These are phyloP conservation scores for Hypoxylon sp. DNA, from an alignment of 2,329 filamentous ascomycete genomes.

Conservation along the genomic window DNA sequence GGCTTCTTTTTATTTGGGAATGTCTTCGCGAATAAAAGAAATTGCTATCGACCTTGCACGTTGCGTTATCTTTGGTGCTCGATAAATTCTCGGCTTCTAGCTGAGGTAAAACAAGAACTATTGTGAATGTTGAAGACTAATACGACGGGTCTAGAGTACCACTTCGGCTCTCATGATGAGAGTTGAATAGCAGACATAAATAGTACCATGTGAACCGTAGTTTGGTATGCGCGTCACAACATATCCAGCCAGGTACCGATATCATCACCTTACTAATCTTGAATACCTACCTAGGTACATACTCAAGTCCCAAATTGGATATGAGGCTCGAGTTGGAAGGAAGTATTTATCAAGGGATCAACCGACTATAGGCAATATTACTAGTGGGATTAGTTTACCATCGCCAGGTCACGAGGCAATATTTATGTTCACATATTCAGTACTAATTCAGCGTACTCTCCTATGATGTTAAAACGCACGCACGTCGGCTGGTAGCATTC, in stretches of 20 bases:
- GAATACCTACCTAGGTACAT: no score
- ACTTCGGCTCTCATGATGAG: no score
- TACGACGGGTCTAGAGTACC: no score
- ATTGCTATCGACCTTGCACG: not conserved
- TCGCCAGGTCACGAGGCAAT: not conserved
- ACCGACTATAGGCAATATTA: not conserved
- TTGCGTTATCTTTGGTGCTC: not conserved
- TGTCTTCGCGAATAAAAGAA: constrained; percentile 16
- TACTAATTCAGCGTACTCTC: not conserved
- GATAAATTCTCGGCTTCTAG: not conserved
- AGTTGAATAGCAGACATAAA: no score
- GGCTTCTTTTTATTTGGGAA: constrained; percentile 13
- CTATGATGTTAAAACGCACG: not conserved
- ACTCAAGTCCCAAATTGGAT: no score
- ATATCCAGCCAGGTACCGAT: no score
- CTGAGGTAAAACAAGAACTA: not conserved
- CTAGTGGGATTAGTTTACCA: not conserved
- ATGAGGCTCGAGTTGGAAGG: no score
- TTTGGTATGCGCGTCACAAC: no score
- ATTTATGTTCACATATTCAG: constrained; percentile 3
- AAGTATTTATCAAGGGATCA: not conserved
- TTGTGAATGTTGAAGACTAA: not conserved
- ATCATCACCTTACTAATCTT: no score
- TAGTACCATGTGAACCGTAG: no score
- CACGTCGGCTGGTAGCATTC: not conserved